Base-by-base conservation (phyloP, 148 eudicot genomes). In the Beta vulgaris region DNA sequence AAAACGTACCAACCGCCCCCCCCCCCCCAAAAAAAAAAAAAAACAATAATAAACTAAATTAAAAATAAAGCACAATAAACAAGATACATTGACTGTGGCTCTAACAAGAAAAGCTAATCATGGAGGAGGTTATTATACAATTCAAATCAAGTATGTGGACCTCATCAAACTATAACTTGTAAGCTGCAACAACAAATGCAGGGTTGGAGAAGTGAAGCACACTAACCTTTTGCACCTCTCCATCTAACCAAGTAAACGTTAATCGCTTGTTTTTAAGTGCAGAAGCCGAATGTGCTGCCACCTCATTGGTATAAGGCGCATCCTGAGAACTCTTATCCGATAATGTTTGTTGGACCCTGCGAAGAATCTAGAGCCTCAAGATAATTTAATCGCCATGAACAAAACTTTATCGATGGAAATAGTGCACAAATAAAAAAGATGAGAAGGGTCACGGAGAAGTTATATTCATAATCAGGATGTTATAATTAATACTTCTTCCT, bases 181-280 rank as follows among this genome's bases (percentile, higher is more conserved):
- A 36, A 77, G 70, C 21, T 34, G 51, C 36, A 72, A 39, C 7
- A 48, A 32, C 37, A 39, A 53, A 37, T 11, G 11, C 26, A 63
- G 49, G 39, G 26, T 18, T 40, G 34, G 76, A 54, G 29, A 57
- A 5, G 3, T 0, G 37, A 35, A 42, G 58, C 48, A 19, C 4
- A 36, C 90, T 77, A 57, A 95, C 99, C 71, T 89, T 86, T 77
- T 95, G 99, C 73, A 82, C 87, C 82, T 95, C 99, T 74, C 99
- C 99, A 76, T 95, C 99, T 72, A 95, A 87, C 99, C 99, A 95
- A 77, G 97, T 85, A 72, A 95, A 86, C 39, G 98, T 89, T 80
- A 92, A 72, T 46, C 99, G 80, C 69, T 87, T 95, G 73, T 91
- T 88, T 81, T 88, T 83, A 65, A 88, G 77, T 67, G 93, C 97